phyloP scores from a whole-genome alignment of 2,329 filamentous ascomycete species.

The Cercospora zeae-maydis region DNA sequence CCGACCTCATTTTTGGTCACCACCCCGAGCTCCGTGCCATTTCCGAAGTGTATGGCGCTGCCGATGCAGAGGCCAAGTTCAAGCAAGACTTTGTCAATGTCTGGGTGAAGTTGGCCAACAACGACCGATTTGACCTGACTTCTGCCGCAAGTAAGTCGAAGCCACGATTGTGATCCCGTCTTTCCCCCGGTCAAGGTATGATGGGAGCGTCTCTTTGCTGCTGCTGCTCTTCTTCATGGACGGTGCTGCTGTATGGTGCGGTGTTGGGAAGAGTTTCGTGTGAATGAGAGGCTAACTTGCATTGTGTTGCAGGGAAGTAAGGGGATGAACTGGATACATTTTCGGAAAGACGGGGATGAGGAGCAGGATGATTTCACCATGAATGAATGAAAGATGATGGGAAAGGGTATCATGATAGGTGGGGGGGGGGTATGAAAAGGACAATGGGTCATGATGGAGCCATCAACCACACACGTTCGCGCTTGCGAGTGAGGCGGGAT shows the following conservation, averaged over 20 bases:
- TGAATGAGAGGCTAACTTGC: not conserved
- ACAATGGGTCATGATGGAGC: no score
- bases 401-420: no score
- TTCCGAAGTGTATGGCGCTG: constrained; percentile 64
- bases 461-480: no score
- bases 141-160: constrained; percentile 19
- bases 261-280: no score
- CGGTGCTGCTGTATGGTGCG: not conserved
- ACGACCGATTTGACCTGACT: constrained; percentile 63
- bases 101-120: constrained; percentile 72
- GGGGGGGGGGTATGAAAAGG: no score
- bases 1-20: constrained; percentile 68
- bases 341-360: no score
- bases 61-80: constrained; percentile 61
- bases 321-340: no score
- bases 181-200: not conserved
- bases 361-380: no score
- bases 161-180: constrained; percentile 5
- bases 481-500: no score
- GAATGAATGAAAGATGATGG: no score
- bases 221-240: not conserved
- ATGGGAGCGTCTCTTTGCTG: not conserved
- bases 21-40: constrained; percentile 70
- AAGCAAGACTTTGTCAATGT: constrained; percentile 67
- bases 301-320: not conserved